phyloP scores from a whole-genome alignment of 805 yeast species.

The Candida pini region DNA sequence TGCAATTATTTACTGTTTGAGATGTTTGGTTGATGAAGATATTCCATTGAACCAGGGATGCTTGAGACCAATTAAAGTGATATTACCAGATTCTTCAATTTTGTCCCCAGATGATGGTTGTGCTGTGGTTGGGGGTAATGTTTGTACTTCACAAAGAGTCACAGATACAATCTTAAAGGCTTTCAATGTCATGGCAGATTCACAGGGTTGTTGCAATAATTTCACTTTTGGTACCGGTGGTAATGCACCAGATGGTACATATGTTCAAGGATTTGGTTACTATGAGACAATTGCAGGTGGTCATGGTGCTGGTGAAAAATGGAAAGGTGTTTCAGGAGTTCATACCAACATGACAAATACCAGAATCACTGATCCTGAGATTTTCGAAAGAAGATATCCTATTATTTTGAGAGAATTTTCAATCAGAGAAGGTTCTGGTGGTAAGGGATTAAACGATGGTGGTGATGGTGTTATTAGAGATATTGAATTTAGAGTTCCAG shows the following conservation, averaged over 20 bases:
- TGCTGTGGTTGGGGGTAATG: constrained; percentile 95
- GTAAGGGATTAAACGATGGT: constrained; percentile 64
- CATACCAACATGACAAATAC: constrained; percentile 95
- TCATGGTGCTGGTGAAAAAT: constrained; percentile 78
- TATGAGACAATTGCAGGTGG: constrained; percentile 97
- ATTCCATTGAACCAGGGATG: constrained; percentile 96
- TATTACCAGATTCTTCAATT: constrained; percentile 55
- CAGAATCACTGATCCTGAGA: constrained; percentile 85
- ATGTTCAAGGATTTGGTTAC: constrained; percentile 72
- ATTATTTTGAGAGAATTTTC: constrained; percentile 69
- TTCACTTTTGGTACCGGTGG: constrained; percentile 87
- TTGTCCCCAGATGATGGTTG: constrained; percentile 77
- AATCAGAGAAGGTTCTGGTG: constrained; percentile 73
- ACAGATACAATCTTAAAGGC: constrained; percentile 87
- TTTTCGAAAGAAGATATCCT: constrained; percentile 85
- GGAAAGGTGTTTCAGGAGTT: constrained; percentile 86
- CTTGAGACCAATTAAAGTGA: constrained; percentile 66
- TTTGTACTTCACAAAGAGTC: constrained; percentile 88
- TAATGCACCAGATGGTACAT: constrained; percentile 41
- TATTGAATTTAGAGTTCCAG: constrained; percentile 68
- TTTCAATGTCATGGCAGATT: constrained; percentile 85
- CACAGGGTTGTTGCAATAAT: constrained; percentile 95
- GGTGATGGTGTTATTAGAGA: constrained; percentile 88
- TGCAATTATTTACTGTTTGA: constrained; percentile 79
- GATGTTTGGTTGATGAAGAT: constrained; percentile 79